Base-by-base conservation (phyloP, 1,284 basidiomycete species). In the Ustilago crameri region DNA sequence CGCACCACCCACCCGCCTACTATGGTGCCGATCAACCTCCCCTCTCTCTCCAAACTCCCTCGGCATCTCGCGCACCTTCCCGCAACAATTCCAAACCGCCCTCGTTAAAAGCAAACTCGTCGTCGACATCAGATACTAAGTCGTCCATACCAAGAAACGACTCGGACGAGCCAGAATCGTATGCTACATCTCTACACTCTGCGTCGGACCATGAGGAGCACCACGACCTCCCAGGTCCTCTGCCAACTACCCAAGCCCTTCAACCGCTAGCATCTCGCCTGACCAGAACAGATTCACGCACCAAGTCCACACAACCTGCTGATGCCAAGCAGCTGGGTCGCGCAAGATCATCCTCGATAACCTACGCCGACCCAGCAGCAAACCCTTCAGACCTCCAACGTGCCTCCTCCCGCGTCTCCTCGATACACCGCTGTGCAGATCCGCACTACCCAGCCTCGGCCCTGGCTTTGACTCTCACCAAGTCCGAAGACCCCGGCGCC, bases 381-480 rank as follows among this genome's bases (percentile, higher is more conserved):
- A 69, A 50, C 23, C 56, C 60, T 9, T 26, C 52, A 27, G 60
- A 69, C 20, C 37, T 70, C 35, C 61, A 64, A 24, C 60, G 67
- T 24, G 60, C 67, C 10, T 51, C 56, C 2, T 70, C 67, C 20
- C 67, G 67, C 30, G 67, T 63, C 27, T 70, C 67, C 12, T 70
- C 67, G 4, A 44, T 61, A 51, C 67, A 70, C 37, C 51, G 67
- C 18, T 66, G 62, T 14, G 58, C 48, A 2, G 63, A 66, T 30
- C 63, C 68, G 10, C 24, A 52, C 34, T 71, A 62, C 24, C 68
- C 68, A 14, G 57, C 68, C 7, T 62, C 68, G 2, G 63, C 62
- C 8, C 55, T 71, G 10, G 68, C 58, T 12, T 58, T 71, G n/a
- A 66, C 63, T 2, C 63, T 66, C 23, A 71, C 68, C 24, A 71